Evolutionary conservation across 2,329 filamentous ascomycete genomes (phyloP), one percentile per base, ranked within the genome.

Genomic region (Geosmithia morbida): DNA sequence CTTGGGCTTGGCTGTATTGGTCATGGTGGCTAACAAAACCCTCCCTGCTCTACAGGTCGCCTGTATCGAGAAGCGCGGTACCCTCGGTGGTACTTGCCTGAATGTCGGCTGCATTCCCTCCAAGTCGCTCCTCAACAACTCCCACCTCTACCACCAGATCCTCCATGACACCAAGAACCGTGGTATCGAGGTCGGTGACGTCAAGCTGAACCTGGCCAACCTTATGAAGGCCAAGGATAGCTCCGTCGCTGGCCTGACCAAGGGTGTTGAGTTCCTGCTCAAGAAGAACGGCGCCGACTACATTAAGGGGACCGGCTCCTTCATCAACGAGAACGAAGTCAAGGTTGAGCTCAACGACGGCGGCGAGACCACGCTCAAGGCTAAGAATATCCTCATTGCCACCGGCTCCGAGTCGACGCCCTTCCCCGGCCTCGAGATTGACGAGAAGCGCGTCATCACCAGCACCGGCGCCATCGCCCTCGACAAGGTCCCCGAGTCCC

Each of bases 241-340:
- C 37, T 94, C 92, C 46, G 92, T 98, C 52, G 68, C 72, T 41
- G 81, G 88, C 45, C 72, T 98, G 55, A 98, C 92, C 55, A 97
- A 97, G 75, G 92, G 92, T 65, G 85, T 98, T 55, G 92, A 98
- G 69, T 98, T 90, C 65, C 75, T 98, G 53, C 84, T 98, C 71
- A 97, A 97, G 82, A 97, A 98, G 79, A 98, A 98, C 72, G 87
- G 87, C 53, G 92, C 96, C 55, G 88, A 97, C 65, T 98, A 97
- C 69, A 77, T 97, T 71, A 96, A 96, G 75, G 92, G 92, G 57
- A 81, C 87, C 46, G 90, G 84, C 56, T 76, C 86, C 44, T 94
- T 97, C 63, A 76, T 83, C 59, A 86, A 86, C 65, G 86, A 94
- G 69, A 80, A 96, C 70, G 90, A 92, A 59, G 70, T 98, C 67